Evolutionary conservation across 805 yeast genomes (phyloP).

Genomic region (Spathaspora hagerdaliae): DNA sequence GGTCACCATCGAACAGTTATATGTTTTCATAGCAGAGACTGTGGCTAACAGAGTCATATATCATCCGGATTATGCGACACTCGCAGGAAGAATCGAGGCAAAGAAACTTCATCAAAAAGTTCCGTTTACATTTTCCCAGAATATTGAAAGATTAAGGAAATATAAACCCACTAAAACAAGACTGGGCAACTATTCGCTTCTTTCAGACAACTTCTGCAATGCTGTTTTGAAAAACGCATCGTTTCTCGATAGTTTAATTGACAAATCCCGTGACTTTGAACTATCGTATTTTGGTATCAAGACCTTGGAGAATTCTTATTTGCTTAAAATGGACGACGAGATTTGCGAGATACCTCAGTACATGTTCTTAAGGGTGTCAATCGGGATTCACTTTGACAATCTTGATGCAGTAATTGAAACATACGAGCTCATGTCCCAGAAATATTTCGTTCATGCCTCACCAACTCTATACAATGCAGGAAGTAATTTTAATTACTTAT

Average conservation of each 20-base stretch:
- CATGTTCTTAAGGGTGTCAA: slow-evolving; percentile 83
- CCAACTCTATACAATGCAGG: slow-evolving; percentile 96
- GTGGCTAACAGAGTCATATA: slow-evolving; percentile 28
- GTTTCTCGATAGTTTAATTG: slow-evolving; percentile 68
- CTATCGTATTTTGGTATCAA: slow-evolving; percentile 86
- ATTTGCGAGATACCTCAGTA: slow-evolving; percentile 93
- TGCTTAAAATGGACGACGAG: slow-evolving; percentile 50
- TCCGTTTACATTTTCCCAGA: slow-evolving; percentile 19
- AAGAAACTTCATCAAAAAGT: slow-evolving; percentile 19
- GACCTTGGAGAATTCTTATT: slow-evolving; percentile 85
- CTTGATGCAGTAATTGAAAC: slow-evolving; percentile 70
- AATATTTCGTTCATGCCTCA: slow-evolving; percentile 89
- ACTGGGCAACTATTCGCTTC: slow-evolving; percentile 46
- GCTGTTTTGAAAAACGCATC: slow-evolving; percentile 62
- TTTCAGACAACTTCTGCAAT: slow-evolving; percentile 61
- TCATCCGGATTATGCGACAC: slow-evolving; percentile 32
- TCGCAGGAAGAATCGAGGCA: slow-evolving; percentile 38
- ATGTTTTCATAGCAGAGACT: slow-evolving; percentile 27
- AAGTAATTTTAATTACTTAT: slow-evolving; percentile 76
- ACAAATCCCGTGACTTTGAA: slow-evolving; percentile 71
- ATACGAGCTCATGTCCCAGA: slow-evolving; percentile 80
- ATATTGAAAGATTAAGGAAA: slow-evolving; percentile 14
- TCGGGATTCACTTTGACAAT: slow-evolving; percentile 80
- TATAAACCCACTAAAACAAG: slow-evolving; percentile 9
- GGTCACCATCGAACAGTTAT: slow-evolving; percentile 15